These are phyloP conservation scores for Trypanosoma theileri DNA, from an alignment of 208 protist genomes.

Conservation along the genomic window DNA sequence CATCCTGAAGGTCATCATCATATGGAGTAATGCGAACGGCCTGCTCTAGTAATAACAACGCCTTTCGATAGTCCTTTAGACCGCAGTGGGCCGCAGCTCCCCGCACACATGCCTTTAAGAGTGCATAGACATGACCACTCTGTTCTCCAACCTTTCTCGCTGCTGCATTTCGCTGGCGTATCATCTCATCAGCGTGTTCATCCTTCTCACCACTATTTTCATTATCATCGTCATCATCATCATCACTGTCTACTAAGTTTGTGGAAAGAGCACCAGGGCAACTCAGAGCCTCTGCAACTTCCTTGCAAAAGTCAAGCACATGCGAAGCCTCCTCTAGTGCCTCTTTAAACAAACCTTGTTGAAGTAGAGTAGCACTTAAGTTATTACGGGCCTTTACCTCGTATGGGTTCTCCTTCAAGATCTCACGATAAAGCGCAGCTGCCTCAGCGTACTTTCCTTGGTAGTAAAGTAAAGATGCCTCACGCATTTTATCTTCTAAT, in stretches of 20 bases:
- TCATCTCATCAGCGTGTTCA: slow-evolving; percentile 32
- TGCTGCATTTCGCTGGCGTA: slow-evolving; percentile 55
- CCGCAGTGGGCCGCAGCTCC: slow-evolving; percentile 81
- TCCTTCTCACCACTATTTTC: slow-evolving; percentile 20
- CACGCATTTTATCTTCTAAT: slow-evolving; percentile 46
- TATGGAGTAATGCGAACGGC: slow-evolving; percentile 91
- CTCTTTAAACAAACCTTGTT: slow-evolving; percentile 62
- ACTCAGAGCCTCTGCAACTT: slow-evolving; percentile 83
- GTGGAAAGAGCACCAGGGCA: slow-evolving; percentile 53
- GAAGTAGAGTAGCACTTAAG: slow-evolving; percentile 67
- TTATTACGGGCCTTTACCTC: slow-evolving; percentile 74
- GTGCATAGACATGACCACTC: slow-evolving; percentile 87
- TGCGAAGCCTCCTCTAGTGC: slow-evolving; percentile 64
- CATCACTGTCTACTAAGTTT: slow-evolving; percentile 67
- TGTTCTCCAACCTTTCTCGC: slow-evolving; percentile 61
- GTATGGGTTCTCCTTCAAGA: slow-evolving; percentile 59
- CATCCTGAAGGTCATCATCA: slow-evolving; percentile 88
- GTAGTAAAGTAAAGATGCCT: slow-evolving; percentile 72
- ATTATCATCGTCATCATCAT: slow-evolving; percentile 81
- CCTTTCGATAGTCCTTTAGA: slow-evolving; percentile 72
- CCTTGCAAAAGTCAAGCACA: slow-evolving; percentile 73
- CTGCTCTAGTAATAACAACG: slow-evolving; percentile 69
- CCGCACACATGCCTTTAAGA: slow-evolving; percentile 91
- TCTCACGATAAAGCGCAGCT: slow-evolving; percentile 46
- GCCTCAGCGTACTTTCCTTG: slow-evolving; percentile 59